Evolutionary conservation across 208 protist genomes (phyloP).

Genomic region (Porcisia hertigi): DNA sequence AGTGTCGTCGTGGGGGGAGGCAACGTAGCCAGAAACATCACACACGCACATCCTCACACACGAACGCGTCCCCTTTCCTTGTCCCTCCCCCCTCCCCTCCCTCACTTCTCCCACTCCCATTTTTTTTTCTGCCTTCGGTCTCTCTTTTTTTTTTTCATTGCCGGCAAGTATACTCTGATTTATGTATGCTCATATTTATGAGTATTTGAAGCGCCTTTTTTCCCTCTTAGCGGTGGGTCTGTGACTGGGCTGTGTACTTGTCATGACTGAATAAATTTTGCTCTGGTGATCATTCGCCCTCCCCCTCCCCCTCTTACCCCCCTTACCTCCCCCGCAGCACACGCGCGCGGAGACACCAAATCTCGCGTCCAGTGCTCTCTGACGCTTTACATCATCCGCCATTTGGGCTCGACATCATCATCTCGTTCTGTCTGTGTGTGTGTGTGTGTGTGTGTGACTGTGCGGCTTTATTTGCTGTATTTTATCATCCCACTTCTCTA

Average conservation of each 20-base stretch:
- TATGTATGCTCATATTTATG: too few relatives aligned
- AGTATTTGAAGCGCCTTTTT: too few relatives aligned
- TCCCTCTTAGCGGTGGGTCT: neutral
- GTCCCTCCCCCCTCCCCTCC: neutral
- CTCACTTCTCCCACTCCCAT: neutral
- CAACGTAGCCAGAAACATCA: neutral
- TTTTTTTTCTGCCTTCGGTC: neutral
- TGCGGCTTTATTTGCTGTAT: neutral
- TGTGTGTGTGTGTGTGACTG: neutral
- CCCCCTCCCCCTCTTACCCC: neutral
- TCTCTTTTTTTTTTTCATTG: neutral
- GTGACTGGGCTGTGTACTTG: neutral
- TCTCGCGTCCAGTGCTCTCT: too few relatives aligned
- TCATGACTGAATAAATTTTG: neutral
- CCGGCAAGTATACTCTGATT: neutral
- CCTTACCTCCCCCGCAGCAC: neutral
- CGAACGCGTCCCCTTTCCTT: neutral
- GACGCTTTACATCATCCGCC: too few relatives aligned
- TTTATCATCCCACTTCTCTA: too few relatives aligned
- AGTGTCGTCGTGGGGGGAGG: neutral
- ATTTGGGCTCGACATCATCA: too few relatives aligned
- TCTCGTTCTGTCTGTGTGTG: neutral
- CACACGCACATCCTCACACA: neutral
- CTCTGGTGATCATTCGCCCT: slow-evolving; percentile 6
- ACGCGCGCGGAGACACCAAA: too few relatives aligned